Conservation (phyloP, 768 basidiomycete species). For the Pilatotrama ljubarskyi region DNA sequence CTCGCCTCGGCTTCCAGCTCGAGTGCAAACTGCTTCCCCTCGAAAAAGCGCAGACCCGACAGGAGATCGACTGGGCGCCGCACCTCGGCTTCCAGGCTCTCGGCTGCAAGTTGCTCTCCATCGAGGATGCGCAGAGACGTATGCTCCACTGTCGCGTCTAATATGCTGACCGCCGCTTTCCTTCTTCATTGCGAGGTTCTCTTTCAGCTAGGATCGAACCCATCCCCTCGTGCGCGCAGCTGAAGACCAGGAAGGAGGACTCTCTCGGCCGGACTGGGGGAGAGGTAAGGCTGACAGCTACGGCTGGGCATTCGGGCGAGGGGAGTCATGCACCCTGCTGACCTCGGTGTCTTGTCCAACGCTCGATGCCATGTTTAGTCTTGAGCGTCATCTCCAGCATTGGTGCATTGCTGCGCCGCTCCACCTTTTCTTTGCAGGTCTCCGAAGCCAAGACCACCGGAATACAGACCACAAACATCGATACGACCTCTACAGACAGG, state of each 20-base stretch:
- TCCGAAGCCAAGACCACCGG: not conserved
- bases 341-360: constrained; percentile 1
- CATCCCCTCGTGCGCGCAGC: constrained; percentile 3
- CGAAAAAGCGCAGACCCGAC: too few relatives aligned
- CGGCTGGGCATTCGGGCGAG: not conserved
- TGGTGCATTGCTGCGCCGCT: not conserved
- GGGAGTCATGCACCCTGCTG: not conserved
- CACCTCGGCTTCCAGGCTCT: not conserved
- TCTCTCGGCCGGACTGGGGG: too few relatives aligned
- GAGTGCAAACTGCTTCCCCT: too few relatives aligned
- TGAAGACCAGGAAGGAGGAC: constrained; percentile 2
- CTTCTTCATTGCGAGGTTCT: not conserved
- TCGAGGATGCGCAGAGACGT: constrained; percentile 9
- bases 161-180: constrained; percentile 2
- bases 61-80: constrained; percentile 1
- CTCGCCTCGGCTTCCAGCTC: too few relatives aligned
- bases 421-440: not conserved
- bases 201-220: not conserved
- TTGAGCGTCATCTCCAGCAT: not conserved
- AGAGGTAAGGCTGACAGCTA: constrained; percentile 2
- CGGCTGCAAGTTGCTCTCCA: constrained; percentile 9
- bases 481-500: too few relatives aligned
- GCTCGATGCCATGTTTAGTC: not conserved
- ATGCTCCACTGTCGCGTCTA: not conserved
- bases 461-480: too few relatives aligned